Conservation (phyloP, 108 stramenopile genomes). For the Epithemia pelagica region DNA sequence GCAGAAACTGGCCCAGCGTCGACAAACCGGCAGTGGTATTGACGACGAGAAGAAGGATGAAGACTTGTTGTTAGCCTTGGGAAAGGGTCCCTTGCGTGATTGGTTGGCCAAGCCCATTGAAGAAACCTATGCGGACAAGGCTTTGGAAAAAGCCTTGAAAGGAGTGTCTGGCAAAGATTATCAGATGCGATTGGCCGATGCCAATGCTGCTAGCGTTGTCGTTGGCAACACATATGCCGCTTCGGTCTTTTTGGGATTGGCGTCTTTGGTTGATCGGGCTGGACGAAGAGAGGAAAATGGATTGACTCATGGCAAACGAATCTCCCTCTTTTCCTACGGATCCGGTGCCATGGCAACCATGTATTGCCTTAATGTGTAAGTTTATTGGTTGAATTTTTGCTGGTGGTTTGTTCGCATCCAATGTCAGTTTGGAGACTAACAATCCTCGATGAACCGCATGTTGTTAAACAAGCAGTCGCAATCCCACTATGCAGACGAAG, state of each 20-base stretch:
- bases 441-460: too few species aligned
- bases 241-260: constrained; percentile 86
- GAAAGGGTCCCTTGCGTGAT: constrained; percentile 25
- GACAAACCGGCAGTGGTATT: not conserved
- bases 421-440: too few species aligned
- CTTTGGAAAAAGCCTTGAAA: constrained; percentile 52
- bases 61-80: constrained; percentile 14
- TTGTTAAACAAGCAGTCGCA: constrained; percentile 18
- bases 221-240: constrained; percentile 98
- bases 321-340: constrained; percentile 81
- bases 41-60: constrained; percentile 19
- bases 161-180: constrained; percentile 45
- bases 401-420: too few species aligned
- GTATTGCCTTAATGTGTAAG: constrained; percentile 80
- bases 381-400: constrained; percentile 15
- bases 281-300: constrained; percentile 46
- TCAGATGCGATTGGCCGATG: constrained; percentile 43
- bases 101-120: constrained; percentile 69
- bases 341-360: constrained; percentile 90
- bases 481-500: constrained; percentile 17
- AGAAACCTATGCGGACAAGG: constrained; percentile 80
- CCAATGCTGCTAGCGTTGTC: constrained; percentile 66
- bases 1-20: constrained; percentile 2
- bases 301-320: constrained; percentile 57
- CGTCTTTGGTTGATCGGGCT: constrained; percentile 72